phyloP scores from a whole-genome alignment of 2,329 filamentous ascomycete genomes.

The Aspergillus nomiae region DNA sequence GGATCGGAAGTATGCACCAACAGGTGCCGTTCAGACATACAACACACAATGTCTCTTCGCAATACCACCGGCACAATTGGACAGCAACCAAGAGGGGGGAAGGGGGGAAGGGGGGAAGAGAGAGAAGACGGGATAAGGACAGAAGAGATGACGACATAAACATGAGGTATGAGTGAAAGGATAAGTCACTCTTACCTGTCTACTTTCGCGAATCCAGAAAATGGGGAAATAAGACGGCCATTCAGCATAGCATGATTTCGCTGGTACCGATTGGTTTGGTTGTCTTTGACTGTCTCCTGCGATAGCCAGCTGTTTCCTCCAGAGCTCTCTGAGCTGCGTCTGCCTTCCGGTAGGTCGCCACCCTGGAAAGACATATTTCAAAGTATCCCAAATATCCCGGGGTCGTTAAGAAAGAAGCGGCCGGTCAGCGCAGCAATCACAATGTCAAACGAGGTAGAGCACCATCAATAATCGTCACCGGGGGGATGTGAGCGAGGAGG shows the following conservation, averaged over 20 bases:
- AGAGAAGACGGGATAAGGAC: not conserved
- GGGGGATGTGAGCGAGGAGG: not conserved
- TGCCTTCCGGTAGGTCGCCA: conserved; percentile 34
- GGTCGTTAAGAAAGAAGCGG: conserved; percentile 25
- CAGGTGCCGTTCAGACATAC: not conserved
- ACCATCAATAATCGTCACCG: conserved; percentile 28
- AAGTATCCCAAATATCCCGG: conserved; percentile 18
- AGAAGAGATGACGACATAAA: not conserved
- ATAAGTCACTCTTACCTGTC: conserved; percentile 34
- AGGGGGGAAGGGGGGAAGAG: not conserved
- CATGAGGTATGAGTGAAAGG: not conserved
- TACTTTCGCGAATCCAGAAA: conserved; percentile 27
- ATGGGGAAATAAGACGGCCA: conserved; percentile 30
- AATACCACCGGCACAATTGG: not conserved
- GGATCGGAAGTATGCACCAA: not conserved
- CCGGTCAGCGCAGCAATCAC: conserved; percentile 18
- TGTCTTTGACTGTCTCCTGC: conserved; percentile 42
- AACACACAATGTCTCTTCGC: not conserved
- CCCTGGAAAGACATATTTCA: conserved; percentile 37
- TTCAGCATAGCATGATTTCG: conserved; percentile 25
- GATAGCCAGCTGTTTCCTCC: conserved; percentile 41
- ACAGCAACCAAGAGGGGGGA: not conserved
- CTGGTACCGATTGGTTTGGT: conserved; percentile 22
- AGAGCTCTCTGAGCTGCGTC: conserved; percentile 46
- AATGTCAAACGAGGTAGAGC: conserved; percentile 3